phyloP scores from a whole-genome alignment of 192 early-diverging fungal species.

The Coemansia sp. region DNA sequence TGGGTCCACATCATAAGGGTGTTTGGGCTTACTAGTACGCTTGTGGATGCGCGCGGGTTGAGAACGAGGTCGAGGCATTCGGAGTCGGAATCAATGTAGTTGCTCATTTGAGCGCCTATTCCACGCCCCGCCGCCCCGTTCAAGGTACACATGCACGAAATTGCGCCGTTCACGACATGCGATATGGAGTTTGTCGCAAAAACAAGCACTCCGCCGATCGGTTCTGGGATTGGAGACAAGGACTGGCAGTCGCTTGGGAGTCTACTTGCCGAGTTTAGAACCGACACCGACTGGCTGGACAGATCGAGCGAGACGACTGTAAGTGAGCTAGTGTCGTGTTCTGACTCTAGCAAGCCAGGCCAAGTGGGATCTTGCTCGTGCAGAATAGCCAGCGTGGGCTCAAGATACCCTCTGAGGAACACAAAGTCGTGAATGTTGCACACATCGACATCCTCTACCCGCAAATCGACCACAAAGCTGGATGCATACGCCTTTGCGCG shows the following conservation, averaged over 20 bases:
- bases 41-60: constrained; percentile 59
- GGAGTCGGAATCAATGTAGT: constrained; percentile 49
- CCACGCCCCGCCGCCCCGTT: constrained; percentile 72
- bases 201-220: constrained; percentile 84
- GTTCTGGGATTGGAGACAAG: constrained; percentile 73
- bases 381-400: constrained; percentile 92
- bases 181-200: constrained; percentile 77
- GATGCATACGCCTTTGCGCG: constrained; percentile 58
- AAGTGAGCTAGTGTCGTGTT: constrained; percentile 67
- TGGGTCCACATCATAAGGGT: constrained; percentile 70
- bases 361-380: constrained; percentile 85
- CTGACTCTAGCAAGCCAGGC: constrained; percentile 66
- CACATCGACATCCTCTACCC: constrained; percentile 59
- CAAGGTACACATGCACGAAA: constrained; percentile 58
- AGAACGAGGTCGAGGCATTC: constrained; percentile 68
- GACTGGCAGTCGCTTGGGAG: constrained; percentile 82
- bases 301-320: constrained; percentile 87
- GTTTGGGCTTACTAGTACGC: constrained; percentile 67
- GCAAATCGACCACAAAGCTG: constrained; percentile 74
- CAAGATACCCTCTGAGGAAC: constrained; percentile 88
- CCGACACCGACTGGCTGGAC: constrained; percentile 69
- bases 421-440: constrained; percentile 84
- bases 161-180: constrained; percentile 79
- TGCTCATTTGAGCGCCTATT: constrained; percentile 57
- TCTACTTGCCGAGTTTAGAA: constrained; percentile 71